Evolutionary conservation across 805 yeast species (phyloP).

Genomic region (Candida anglica): DNA sequence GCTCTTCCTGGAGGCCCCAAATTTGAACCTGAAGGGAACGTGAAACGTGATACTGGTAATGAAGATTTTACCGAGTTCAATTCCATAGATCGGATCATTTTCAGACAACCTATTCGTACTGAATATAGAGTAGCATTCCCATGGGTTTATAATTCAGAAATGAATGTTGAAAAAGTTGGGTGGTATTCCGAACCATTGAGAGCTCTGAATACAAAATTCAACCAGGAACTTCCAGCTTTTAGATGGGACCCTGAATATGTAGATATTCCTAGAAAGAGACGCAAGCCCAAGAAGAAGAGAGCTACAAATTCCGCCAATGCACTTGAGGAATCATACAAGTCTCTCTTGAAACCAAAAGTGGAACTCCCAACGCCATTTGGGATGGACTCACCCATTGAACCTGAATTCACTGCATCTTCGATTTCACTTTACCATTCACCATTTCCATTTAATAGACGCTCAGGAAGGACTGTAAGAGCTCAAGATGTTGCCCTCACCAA

Average conservation of each 20-base stretch:
- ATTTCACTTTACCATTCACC: conserved; percentile 77
- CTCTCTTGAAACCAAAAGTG: background rate
- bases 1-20: conserved; percentile 96
- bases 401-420: conserved; percentile 48
- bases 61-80: conserved; percentile 91
- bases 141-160: conserved; percentile 73
- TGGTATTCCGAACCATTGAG: conserved; percentile 61
- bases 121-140: conserved; percentile 90
- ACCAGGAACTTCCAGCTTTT: conserved; percentile 51
- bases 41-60: conserved; percentile 48
- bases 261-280: background rate
- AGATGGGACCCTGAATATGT: conserved; percentile 44
- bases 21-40: conserved; percentile 80
- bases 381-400: conserved; percentile 7
- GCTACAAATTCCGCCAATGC: conserved; percentile 36
- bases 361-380: too few relatives aligned
- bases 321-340: conserved; percentile 18
- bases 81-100: conserved; percentile 80
- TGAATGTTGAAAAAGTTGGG: conserved; percentile 56
- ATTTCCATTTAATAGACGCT: conserved; percentile 74
- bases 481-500: conserved; percentile 87
- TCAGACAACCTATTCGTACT: conserved; percentile 70
- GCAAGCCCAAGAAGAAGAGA: background rate
- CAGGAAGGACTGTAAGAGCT: conserved; percentile 73
- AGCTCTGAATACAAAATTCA: conserved; percentile 28